Evolutionary conservation across 345 rosid genomes (phyloP), one percentile per base, ranked within the genome.

Genomic region (Eucalyptus curtisii): DNA sequence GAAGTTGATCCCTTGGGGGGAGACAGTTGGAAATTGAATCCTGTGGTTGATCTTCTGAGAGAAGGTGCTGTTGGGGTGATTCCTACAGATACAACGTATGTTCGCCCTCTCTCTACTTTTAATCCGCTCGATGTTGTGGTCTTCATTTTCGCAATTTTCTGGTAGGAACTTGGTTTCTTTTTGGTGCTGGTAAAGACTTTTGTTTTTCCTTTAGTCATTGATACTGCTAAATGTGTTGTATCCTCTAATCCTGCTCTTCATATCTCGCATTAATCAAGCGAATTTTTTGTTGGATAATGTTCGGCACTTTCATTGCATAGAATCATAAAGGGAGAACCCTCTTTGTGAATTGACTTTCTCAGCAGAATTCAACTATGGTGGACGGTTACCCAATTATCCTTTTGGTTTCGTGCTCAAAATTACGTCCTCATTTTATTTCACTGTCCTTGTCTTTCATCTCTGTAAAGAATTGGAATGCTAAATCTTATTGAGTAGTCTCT

Each of bases 51-150:
- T 16, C 96, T 96, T 82, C 89, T 97, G 92, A 96, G 94, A 49
- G 89, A 94, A 90, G 99, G 98, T 91, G 99, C 99, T 90, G 99
- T 97, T 85, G 99, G 99, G 47, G 96, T 96, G 89, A 94, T 97
- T 87, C 99, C 99, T 86, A 97, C 99, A 33, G 99, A 97, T 71
- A 96, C 99, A 7, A 91, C 96, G 96, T 97, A 92, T 87, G 92
- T 37, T 86, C 9, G 15, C 53, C 19, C 30, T n/a, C n/a, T 42
- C 30, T 50, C 57, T 76, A 7, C 61, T 45, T 50, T 66, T 50
- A 17, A 52, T 27, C 59, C 40, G 10, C 3, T 55, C 13, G 61
- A 14, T 66, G n/a, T 13, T 11, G 17, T 71, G 48, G 55, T 42
- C 40, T 76, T n/a, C 71, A 5, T 52, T 42, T 44, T 12, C 30